Evolutionary conservation across 805 yeast genomes (phyloP).

Genomic region (Torulaspora quercuum): DNA sequence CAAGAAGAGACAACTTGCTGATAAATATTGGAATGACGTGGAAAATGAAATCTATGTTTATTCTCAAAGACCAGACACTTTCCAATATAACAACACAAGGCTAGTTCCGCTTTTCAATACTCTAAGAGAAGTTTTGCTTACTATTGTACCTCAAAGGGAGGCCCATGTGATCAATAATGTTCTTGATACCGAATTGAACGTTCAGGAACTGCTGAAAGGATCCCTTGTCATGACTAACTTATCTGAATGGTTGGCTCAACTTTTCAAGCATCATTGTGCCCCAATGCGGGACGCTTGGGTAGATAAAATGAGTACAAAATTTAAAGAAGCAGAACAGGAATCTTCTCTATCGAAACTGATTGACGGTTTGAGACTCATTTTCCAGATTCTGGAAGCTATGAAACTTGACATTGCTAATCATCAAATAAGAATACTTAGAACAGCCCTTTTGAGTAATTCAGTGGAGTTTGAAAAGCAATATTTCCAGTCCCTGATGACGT

Average conservation of each 20-base stretch:
- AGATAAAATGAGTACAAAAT: slow-evolving; percentile 66
- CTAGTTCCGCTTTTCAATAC: slow-evolving; percentile 73
- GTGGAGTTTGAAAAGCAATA: slow-evolving; percentile 86
- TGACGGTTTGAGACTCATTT: slow-evolving; percentile 71
- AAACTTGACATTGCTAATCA: slow-evolving; percentile 93
- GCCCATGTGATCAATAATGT: slow-evolving; percentile 62
- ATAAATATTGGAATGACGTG: slow-evolving; percentile 79
- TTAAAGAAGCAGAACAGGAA: slow-evolving; percentile 44
- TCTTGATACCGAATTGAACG: slow-evolving; percentile 68
- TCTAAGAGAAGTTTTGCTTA: slow-evolving; percentile 68
- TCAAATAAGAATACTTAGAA: slow-evolving; percentile 81
- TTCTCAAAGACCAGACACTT: slow-evolving; percentile 29
- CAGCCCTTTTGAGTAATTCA: slow-evolving; percentile 80
- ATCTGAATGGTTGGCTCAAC: slow-evolving; percentile 68
- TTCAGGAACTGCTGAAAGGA: slow-evolving; percentile 69
- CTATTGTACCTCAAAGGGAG: slow-evolving; percentile 76
- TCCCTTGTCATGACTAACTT: slow-evolving; percentile 70
- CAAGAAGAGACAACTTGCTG: slow-evolving; percentile 69
- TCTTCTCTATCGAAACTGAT: slow-evolving; percentile 52
- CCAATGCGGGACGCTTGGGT: slow-evolving; percentile 95
- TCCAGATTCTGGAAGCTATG: slow-evolving; percentile 88
- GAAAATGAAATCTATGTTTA: slow-evolving; percentile 59
- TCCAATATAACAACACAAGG: slow-evolving; percentile 39
- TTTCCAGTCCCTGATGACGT: slow-evolving; percentile 44
- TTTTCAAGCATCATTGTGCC: slow-evolving; percentile 87